Conservation (phyloP, 2,329 filamentous ascomycete species). For the Dothiorella sarmentorum region DNA sequence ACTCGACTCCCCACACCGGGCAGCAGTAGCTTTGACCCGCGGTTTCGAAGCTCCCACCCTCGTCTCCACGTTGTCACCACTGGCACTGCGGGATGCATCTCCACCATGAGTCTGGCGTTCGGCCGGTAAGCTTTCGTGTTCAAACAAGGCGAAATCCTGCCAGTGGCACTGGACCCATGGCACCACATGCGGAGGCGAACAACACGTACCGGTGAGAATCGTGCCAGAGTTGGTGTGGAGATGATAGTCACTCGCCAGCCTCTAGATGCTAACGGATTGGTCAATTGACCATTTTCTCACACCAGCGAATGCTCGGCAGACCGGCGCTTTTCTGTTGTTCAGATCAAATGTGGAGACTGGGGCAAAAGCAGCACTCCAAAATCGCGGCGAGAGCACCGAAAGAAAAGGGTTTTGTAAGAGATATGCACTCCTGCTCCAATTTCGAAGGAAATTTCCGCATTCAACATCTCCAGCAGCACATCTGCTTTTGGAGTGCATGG, state of each 20-base stretch:
- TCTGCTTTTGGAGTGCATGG: neutral
- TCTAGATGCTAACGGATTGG: neutral
- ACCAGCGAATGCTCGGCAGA: neutral
- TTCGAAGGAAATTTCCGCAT: too few species aligned
- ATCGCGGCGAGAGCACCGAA: neutral
- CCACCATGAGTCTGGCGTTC: neutral
- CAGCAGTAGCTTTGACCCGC: neutral
- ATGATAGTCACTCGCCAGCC: neutral
- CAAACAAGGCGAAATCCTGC: neutral
- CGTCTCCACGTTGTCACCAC: too few species aligned
- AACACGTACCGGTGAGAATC: neutral
- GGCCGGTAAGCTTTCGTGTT: neutral
- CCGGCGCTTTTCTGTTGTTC: slow-evolving; percentile 1
- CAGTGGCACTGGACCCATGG: neutral
- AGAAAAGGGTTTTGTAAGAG: neutral
- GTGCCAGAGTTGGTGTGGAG: neutral
- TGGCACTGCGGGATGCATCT: neutral
- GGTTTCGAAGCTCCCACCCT: too few species aligned
- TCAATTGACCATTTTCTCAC: neutral
- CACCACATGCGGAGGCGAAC: neutral
- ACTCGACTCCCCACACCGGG: neutral
- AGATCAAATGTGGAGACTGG: slow-evolving; percentile 1
- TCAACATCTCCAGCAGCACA: neutral
- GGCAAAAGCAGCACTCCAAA: neutral
- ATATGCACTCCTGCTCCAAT: neutral